These are phyloP conservation scores for Leishmania gerbilli DNA, from an alignment of 208 protist species.

Conservation along the genomic window DNA sequence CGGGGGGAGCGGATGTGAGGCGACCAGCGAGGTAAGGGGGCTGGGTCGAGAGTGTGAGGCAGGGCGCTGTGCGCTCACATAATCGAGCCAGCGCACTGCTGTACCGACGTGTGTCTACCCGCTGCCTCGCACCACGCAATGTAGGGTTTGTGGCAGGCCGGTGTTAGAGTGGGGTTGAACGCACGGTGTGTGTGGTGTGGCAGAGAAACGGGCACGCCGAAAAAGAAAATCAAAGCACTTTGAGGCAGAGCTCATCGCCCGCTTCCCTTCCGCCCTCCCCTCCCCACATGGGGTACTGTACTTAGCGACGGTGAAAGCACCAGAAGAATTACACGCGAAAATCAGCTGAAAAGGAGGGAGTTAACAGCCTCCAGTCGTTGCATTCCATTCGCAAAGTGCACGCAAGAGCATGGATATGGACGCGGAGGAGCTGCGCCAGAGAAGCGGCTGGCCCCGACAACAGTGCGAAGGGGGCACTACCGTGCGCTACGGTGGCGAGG, in stretches of 20 bases:
- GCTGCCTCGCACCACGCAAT: background rate
- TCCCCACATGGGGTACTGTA: background rate
- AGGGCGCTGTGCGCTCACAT: background rate
- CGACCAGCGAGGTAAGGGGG: background rate
- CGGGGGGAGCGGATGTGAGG: background rate
- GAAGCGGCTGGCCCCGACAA: background rate
- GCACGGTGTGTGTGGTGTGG: background rate
- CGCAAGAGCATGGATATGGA: background rate
- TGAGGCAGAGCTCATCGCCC: background rate
- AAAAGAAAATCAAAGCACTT: background rate
- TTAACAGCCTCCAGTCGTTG: background rate
- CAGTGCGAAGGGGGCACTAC: background rate
- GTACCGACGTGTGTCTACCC: background rate
- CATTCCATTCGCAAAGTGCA: background rate
- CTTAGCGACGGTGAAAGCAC: background rate
- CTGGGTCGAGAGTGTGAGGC: background rate
- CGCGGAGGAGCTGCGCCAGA: conserved; percentile 3
- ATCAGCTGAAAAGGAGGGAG: background rate
- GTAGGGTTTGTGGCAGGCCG: background rate
- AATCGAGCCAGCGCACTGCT: background rate
- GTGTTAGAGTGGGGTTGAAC: background rate
- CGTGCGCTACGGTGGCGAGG: background rate
- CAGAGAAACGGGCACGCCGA: background rate
- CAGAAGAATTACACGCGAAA: background rate
- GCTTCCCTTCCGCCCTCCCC: background rate